Conservation (phyloP, 1,284 basidiomycete genomes). For the Takashimella tepidaria region DNA sequence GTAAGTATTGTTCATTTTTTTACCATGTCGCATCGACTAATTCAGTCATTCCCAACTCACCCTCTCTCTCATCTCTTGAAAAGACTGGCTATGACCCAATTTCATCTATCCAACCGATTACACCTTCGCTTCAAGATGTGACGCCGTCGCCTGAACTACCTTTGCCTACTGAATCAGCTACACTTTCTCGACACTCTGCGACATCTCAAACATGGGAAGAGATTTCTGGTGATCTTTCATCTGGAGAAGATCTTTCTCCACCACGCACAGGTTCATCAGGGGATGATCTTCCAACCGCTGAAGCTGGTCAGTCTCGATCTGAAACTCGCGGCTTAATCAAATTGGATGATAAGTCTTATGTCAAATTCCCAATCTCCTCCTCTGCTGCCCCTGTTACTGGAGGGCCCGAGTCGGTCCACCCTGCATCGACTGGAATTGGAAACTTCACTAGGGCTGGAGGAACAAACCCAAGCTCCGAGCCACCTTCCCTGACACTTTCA, state of each 20-base stretch:
- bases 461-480: conserved; percentile 29
- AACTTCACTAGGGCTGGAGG: background rate
- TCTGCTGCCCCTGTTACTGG: background rate
- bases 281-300: background rate
- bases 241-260: conserved; percentile 29
- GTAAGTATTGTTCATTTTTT: too few relatives aligned
- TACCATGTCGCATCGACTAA: too few relatives aligned
- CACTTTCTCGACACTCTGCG: conserved; percentile 28
- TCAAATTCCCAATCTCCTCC: background rate
- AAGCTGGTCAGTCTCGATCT: background rate
- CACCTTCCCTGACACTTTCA: conserved; percentile 62
- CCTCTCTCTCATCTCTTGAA: too few relatives aligned
- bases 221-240: conserved; percentile 27
- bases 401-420: background rate
- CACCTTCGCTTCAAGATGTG: conserved; percentile 25
- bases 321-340: background rate
- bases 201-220: conserved; percentile 42
- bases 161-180: conserved; percentile 27
- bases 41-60: background rate
- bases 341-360: background rate
- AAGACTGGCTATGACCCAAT: conserved; percentile 35
- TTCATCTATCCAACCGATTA: conserved; percentile 32
- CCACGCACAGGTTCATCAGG: conserved; percentile 13
- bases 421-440: background rate
- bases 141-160: conserved; percentile 9